These are phyloP conservation scores for Aeschynomene evenia DNA, from an alignment of 306 rosid genomes.

Conservation along the genomic window DNA sequence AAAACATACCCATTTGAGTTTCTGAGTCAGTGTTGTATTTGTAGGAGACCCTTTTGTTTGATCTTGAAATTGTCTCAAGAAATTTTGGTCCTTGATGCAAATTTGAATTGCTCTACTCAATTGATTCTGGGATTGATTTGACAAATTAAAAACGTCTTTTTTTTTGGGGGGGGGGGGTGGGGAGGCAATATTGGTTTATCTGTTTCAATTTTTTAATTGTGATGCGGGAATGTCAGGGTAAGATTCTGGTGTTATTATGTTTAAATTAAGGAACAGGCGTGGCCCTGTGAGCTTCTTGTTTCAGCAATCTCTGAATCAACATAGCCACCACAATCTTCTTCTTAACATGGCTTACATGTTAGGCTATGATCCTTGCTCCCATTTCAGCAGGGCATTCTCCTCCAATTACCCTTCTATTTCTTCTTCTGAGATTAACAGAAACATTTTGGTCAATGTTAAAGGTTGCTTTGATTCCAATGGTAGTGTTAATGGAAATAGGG, in stretches of 20 bases:
- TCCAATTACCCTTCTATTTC: constrained; percentile 22
- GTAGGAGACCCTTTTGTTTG: constrained; percentile 12
- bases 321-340: background rate
- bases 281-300: constrained; percentile 33
- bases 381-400: constrained; percentile 31
- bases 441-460: constrained; percentile 10
- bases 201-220: constrained; percentile 22
- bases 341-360: constrained; percentile 47
- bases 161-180: too few species aligned
- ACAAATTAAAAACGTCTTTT: background rate
- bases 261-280: constrained; percentile 38
- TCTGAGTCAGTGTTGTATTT: constrained; percentile 11
- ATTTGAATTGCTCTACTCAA: constrained; percentile 4
- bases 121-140: background rate
- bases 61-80: constrained; percentile 3
- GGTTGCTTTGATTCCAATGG: constrained; percentile 41
- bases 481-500: background rate
- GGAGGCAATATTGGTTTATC: too few species aligned
- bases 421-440: constrained; percentile 29
- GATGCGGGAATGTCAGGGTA: constrained; percentile 25
- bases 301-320: constrained; percentile 34
- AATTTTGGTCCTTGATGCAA: constrained; percentile 17
- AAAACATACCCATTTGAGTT: constrained; percentile 3
- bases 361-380: constrained; percentile 40
- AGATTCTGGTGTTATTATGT: constrained; percentile 46